phyloP scores from a whole-genome alignment of 1,139 yeast genomes.

The Taphrina communis region DNA sequence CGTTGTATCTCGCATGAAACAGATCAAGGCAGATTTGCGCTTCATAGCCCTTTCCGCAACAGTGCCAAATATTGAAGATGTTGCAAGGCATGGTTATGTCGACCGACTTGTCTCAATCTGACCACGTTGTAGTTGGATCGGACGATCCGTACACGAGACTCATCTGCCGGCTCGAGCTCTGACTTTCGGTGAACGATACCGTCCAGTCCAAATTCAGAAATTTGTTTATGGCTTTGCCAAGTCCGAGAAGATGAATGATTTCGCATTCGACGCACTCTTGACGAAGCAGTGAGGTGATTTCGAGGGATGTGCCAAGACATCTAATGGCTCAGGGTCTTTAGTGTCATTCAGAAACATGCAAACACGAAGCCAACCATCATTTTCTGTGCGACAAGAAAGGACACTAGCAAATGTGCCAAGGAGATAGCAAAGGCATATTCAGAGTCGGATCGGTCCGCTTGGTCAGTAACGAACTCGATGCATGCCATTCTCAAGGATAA shows the following conservation, averaged over 20 bases:
- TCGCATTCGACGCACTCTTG: slow-evolving; percentile 56
- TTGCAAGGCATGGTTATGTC: slow-evolving; percentile 55
- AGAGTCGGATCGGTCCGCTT: slow-evolving; percentile 26
- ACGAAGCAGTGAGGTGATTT: slow-evolving; percentile 51
- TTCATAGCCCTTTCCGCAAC: slow-evolving; percentile 63
- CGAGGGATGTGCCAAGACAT: too few species aligned
- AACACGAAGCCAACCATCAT: slow-evolving; percentile 57
- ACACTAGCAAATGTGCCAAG: slow-evolving; percentile 58
- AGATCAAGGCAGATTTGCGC: slow-evolving; percentile 54
- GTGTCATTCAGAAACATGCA: slow-evolving; percentile 54
- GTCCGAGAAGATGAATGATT: slow-evolving; percentile 52
- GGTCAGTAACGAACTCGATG: slow-evolving; percentile 24
- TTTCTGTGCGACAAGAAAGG: slow-evolving; percentile 62
- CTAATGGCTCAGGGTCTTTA: slow-evolving; percentile 48
- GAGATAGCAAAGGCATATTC: slow-evolving; percentile 49
- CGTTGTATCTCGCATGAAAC: slow-evolving; percentile 60
- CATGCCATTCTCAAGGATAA: slow-evolving; percentile 49
- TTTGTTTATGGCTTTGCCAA: slow-evolving; percentile 56
- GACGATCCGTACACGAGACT: slow-evolving; percentile 41
- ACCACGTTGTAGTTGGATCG: slow-evolving; percentile 28
- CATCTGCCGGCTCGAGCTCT: slow-evolving; percentile 41
- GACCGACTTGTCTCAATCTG: not conserved
- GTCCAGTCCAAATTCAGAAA: slow-evolving; percentile 57
- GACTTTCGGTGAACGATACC: slow-evolving; percentile 57
- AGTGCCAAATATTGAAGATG: slow-evolving; percentile 60